Base-by-base conservation (phyloP, 106 monocot genomes). In the Apostasia ramifera region DNA sequence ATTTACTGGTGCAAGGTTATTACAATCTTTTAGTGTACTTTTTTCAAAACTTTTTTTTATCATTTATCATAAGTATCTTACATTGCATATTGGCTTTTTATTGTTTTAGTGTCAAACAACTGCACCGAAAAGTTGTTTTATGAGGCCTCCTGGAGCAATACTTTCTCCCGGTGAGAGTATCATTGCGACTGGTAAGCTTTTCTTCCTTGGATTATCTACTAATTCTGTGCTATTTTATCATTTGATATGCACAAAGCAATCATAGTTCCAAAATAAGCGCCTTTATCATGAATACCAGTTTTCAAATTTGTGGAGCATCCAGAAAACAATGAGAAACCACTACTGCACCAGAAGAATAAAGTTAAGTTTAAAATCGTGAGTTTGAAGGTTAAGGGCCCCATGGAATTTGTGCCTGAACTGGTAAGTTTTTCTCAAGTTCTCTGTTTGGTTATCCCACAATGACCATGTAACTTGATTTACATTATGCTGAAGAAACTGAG, bases 261-360 rank as follows among this genome's bases (percentile, higher is more conserved):
- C 26, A 0, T 26, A 26, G 26, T 26, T 26, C 26, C 26, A 26
- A 26, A 26, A 26, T 26, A 26, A 26, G 26, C 26, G 26, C 26
- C 26, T 26, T 71, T 53, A 44, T 73, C 38, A 9, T 5, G 38
- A 55, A 26, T 26, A 11, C 14, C 67, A 91, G 94, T 94, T 44
- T 94, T 91, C 79, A 94, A 91, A 60, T 94, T 91, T 78, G 83
- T 94, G 51, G 91, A 94, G 74, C 85, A 79, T 44, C 94, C 94
- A 37, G 91, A 94, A 74, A 86, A 88, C 56, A 80, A 91, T 66
- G 85, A 91, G 68, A 84, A 88, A 55, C 70, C 67, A 47, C 48
- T 50, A 8, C 50, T 63, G 7, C 78, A 84, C 42, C 85, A 88
- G 66, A 94, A 94, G 55, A 72, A 75, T 75, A 88, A 83, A 54